Conservation (phyloP, 2,329 filamentous ascomycete genomes). For the Aaosphaeria pasadenensis region DNA sequence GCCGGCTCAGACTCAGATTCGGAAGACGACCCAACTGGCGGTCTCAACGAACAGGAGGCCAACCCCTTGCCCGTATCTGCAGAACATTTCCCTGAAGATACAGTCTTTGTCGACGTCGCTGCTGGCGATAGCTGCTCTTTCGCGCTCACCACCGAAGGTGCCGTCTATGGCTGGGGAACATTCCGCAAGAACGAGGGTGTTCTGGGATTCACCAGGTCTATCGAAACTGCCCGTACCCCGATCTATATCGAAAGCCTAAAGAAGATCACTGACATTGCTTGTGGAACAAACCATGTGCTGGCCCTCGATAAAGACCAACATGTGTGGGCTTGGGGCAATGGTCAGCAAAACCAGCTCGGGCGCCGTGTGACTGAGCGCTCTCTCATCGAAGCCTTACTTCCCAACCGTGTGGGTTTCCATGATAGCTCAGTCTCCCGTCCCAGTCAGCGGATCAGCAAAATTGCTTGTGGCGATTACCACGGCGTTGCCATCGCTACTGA, state of each 20-base stretch:
- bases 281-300: slow-evolving; percentile 69
- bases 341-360: slow-evolving; percentile 70
- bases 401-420: slow-evolving; percentile 57
- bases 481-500: slow-evolving; percentile 69
- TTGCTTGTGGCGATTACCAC: slow-evolving; percentile 74
- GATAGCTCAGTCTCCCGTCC: slow-evolving; percentile 26
- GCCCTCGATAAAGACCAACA: slow-evolving; percentile 64
- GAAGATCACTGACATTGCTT: slow-evolving; percentile 62
- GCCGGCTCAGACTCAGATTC: slow-evolving; percentile 47
- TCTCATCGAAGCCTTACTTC: slow-evolving; percentile 53
- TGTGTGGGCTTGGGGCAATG: slow-evolving; percentile 69
- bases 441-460: slow-evolving; percentile 56
- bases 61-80: slow-evolving; percentile 60
- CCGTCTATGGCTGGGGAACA: slow-evolving; percentile 80
- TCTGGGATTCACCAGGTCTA: slow-evolving; percentile 59
- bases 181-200: slow-evolving; percentile 70
- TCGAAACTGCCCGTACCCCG: slow-evolving; percentile 39
- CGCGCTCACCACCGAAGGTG: slow-evolving; percentile 69
- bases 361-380: slow-evolving; percentile 61
- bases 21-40: slow-evolving; percentile 57
- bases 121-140: slow-evolving; percentile 75
- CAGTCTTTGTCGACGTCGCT: slow-evolving; percentile 64
- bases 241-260: slow-evolving; percentile 61
- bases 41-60: slow-evolving; percentile 69
- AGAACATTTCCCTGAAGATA: slow-evolving; percentile 58